These are phyloP conservation scores for Secale cereale DNA, from an alignment of 176 grass and related monocot genomes.

Conservation along the genomic window DNA sequence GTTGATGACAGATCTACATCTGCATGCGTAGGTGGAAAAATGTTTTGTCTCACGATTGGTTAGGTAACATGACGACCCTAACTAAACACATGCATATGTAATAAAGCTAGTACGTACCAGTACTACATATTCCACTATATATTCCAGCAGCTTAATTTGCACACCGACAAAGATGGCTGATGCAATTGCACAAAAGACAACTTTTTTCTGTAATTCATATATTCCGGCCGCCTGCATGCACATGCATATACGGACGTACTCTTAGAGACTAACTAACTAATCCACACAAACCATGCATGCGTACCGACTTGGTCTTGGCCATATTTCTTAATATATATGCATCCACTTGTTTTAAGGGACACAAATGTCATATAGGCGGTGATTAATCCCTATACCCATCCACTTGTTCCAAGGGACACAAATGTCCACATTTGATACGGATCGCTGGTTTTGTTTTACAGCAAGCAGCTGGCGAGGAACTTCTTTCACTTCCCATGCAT, in stretches of 20 bases:
- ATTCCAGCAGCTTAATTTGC: slow-evolving; percentile 1
- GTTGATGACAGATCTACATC: neutral
- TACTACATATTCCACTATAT: neutral
- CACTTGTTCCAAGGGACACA: too few species aligned
- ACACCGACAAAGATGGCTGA: neutral
- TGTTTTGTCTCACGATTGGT: slow-evolving; percentile 6
- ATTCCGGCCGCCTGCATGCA: too few species aligned
- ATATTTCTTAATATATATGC: neutral
- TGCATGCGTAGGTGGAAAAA: neutral
- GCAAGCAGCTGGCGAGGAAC: too few species aligned
- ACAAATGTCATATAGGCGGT: neutral
- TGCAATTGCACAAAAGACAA: slow-evolving; percentile 21
- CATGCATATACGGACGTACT: too few species aligned
- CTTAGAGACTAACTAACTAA: too few species aligned
- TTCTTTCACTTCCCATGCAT: too few species aligned
- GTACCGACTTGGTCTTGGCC: neutral
- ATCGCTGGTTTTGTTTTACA: too few species aligned
- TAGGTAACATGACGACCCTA: slow-evolving; percentile 24
- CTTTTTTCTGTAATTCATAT: neutral
- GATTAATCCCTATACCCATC: too few species aligned
- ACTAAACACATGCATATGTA: neutral
- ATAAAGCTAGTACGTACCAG: neutral
- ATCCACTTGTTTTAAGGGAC: slow-evolving; percentile 25
- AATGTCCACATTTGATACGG: too few species aligned
- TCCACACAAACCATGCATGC: neutral